Base-by-base conservation (phyloP, 495 filamentous ascomycete genomes). In the Diplogelasinospora grovesii region DNA sequence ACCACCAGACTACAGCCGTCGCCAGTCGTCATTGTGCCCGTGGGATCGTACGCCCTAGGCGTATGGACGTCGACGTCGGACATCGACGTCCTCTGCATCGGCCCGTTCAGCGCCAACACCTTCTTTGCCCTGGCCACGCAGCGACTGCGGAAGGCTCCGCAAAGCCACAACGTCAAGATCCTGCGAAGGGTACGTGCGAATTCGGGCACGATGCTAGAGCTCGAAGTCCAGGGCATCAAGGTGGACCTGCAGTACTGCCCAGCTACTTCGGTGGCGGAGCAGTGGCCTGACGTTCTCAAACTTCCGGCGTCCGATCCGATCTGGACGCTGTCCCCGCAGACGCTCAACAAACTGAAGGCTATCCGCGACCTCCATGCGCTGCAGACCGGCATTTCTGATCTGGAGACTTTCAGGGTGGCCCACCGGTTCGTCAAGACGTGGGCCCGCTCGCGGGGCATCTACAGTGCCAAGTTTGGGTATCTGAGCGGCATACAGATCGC, bases 201-300 rank as follows among this genome's bases (percentile, higher is more conserved):
- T 25, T 63, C 65, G 6, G 74, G 71, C 7, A 71, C 68, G 10
- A 75, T 78, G 64, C 57, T 80, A 19, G 73, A 79, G 45, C 52
- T 81, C 4, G 63, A 69, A 35, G 58, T 78, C 19, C 45, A 50
- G 5, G 57, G 50, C 24, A 61, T 80, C 44, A 74, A 60, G 36
- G 60, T 79, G 39, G 72, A 79, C 50, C 53, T 82, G 39, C 76
- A 79, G 36, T 81, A 81, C 50, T 79, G 77, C 49, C 64, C 75
- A 0, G 69, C 77, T 5, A 52, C 64, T 2, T 50, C 59, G 26
- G 42, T 78, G 9, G 61, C 70, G 5, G 56, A 70, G 34, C 60
- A 51, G 19, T 71, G 57, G 56, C 66, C 66, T 6, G 31, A 54
- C 6, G 53, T 55, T 5, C 48, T 69, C 11, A 51, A 36, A 3